Conservation (phyloP, 2,329 filamentous ascomycete species). For the Hirsutella minnesotensis region DNA sequence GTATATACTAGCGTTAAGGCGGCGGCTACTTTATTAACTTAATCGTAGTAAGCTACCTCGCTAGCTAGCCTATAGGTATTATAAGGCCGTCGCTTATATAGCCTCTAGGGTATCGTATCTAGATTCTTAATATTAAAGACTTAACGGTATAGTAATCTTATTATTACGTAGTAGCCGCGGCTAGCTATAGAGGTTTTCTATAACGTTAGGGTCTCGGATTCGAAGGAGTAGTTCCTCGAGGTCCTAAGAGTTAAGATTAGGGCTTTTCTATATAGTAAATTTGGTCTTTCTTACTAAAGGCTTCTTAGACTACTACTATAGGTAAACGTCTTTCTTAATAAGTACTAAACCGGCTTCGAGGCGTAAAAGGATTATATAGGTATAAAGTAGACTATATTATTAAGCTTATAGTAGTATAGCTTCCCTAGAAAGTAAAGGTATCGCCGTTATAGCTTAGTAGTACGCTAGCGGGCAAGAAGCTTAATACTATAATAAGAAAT, state of each 20-base stretch:
- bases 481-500: neutral
- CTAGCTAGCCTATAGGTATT: too few species aligned
- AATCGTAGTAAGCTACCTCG: too few species aligned
- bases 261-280: neutral
- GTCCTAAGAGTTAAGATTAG: neutral
- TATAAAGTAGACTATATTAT: neutral
- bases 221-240: neutral
- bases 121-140: too few species aligned
- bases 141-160: too few species aligned
- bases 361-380: neutral
- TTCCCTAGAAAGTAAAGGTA: neutral
- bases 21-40: too few species aligned
- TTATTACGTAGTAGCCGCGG: neutral
- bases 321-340: conserved; percentile 1
- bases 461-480: neutral
- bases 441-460: neutral
- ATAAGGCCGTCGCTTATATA: too few species aligned
- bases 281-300: neutral
- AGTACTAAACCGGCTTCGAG: neutral
- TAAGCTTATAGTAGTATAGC: too few species aligned
- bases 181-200: neutral
- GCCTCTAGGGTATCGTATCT: too few species aligned
- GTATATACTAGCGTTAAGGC: too few species aligned
- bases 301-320: conserved; percentile 1
- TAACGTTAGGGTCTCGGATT: neutral